Conservation (phyloP, 129 eudicot genomes). For the Flaveria ramosissima region DNA sequence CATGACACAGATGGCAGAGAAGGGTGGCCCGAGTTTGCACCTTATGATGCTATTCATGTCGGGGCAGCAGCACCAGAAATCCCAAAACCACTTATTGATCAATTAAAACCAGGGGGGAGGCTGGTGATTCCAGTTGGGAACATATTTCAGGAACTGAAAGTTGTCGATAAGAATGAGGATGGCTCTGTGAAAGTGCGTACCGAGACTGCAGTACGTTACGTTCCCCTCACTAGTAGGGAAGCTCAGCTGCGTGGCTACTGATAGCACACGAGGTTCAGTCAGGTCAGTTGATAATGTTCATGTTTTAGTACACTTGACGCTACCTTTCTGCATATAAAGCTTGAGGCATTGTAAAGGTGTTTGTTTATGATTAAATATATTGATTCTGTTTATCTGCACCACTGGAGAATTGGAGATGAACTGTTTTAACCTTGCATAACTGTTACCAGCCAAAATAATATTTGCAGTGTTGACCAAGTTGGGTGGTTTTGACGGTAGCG, state of each 20-base stretch:
- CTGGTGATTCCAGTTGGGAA: constrained; percentile 93
- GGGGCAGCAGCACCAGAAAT: constrained; percentile 95
- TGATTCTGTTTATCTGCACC: neutral
- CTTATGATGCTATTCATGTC: constrained; percentile 93
- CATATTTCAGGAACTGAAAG: constrained; percentile 73
- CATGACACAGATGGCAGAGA: constrained; percentile 71
- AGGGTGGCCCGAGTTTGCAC: constrained; percentile 88
- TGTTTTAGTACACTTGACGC: neutral
- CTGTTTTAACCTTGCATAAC: too few species aligned
- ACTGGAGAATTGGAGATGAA: too few species aligned
- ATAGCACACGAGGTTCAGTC: constrained; percentile 1
- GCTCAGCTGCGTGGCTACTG: constrained; percentile 66
- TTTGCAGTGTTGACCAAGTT: too few species aligned
- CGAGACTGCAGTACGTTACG: constrained; percentile 86
- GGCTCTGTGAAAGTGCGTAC: constrained; percentile 61
- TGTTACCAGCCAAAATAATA: too few species aligned
- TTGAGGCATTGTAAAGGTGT: neutral
- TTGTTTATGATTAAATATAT: neutral
- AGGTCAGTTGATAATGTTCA: neutral
- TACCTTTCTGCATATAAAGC: constrained; percentile 15
- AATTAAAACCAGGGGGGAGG: constrained; percentile 94
- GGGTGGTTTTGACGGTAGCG: too few species aligned
- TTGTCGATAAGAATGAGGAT: constrained; percentile 78
- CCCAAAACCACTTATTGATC: constrained; percentile 79
- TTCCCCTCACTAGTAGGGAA: constrained; percentile 82